A percentile compares a stretch with the other conserved stretches of the same genome.
phyloP scores from a whole-genome alignment of 306 rosid genomes.

The Begonia loranthoides region DNA sequence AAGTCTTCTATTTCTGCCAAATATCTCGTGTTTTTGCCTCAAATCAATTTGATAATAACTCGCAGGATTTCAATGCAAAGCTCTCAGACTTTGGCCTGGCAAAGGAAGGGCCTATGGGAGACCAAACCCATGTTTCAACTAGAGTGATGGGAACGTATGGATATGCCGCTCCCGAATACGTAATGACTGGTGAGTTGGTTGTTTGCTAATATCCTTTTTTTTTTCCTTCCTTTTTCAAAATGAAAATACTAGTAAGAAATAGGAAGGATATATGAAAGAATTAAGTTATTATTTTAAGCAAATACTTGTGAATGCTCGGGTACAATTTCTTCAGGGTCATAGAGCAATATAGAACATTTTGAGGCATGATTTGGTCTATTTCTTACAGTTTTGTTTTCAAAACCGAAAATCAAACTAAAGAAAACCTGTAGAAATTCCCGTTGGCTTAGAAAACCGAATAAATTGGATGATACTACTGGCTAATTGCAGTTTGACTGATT shows the following conservation, averaged over 20 bases:
- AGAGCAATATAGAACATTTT: background rate
- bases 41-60: constrained; percentile 15
- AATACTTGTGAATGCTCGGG: too few relatives aligned
- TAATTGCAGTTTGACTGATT: too few relatives aligned
- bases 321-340: background rate
- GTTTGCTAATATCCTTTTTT: constrained; percentile 11
- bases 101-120: constrained; percentile 96
- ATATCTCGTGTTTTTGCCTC: background rate
- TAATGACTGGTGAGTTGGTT: constrained; percentile 70
- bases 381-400: background rate
- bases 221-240: background rate
- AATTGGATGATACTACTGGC: too few relatives aligned
- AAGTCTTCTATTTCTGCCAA: background rate
- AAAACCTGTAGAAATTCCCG: too few relatives aligned
- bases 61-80: constrained; percentile 77
- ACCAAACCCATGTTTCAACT: constrained; percentile 94
- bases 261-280: too few relatives aligned
- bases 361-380: too few relatives aligned
- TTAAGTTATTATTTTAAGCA: too few relatives aligned
- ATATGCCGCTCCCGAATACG: constrained; percentile 91
- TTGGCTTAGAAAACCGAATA: too few relatives aligned
- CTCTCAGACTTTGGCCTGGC: constrained; percentile 96
- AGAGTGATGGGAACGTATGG: constrained; percentile 96
- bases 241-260: background rate
- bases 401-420: background rate